phyloP scores from a whole-genome alignment of 805 yeast genomes.

The Henningerozyma blattae region DNA sequence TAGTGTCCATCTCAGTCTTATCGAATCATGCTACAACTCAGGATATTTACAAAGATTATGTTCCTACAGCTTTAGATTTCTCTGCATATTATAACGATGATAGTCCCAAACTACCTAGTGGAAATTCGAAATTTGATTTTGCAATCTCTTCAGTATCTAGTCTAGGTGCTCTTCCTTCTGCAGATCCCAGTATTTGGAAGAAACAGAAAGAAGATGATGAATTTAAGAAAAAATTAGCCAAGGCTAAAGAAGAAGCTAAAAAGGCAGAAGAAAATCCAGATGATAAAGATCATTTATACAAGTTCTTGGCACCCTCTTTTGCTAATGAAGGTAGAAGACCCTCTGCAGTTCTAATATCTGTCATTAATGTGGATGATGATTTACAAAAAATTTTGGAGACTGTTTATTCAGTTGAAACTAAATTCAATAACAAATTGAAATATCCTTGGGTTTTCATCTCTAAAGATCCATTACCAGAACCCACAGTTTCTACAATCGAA shows the following conservation, averaged over 20 bases:
- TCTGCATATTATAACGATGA: too few species aligned
- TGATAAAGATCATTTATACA: conserved; percentile 2
- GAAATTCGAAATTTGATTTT: too few species aligned
- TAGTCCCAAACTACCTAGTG: too few species aligned
- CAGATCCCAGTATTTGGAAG: too few species aligned
- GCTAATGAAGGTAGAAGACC: conserved; percentile 9
- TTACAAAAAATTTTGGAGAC: conserved; percentile 42
- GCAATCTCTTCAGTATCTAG: too few species aligned
- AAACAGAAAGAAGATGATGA: background rate
- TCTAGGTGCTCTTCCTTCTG: too few species aligned
- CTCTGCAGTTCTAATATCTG: conserved; percentile 31
- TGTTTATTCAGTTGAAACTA: conserved; percentile 59
- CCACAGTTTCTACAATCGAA: background rate
- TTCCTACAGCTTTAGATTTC: too few species aligned
- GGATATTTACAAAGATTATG: too few species aligned
- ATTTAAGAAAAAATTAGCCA: background rate
- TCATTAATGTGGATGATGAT: conserved; percentile 52
- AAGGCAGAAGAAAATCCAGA: conserved; percentile 2
- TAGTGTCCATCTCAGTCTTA: too few species aligned
- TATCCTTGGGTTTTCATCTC: conserved; percentile 93
- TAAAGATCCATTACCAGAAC: conserved; percentile 59
- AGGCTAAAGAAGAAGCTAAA: conserved; percentile 2
- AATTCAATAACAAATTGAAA: conserved; percentile 60
- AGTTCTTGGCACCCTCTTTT: conserved; percentile 9
- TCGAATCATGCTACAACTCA: too few species aligned